Conservation (phyloP, 257 asterid genomes). For the Penstemon barbatus region DNA sequence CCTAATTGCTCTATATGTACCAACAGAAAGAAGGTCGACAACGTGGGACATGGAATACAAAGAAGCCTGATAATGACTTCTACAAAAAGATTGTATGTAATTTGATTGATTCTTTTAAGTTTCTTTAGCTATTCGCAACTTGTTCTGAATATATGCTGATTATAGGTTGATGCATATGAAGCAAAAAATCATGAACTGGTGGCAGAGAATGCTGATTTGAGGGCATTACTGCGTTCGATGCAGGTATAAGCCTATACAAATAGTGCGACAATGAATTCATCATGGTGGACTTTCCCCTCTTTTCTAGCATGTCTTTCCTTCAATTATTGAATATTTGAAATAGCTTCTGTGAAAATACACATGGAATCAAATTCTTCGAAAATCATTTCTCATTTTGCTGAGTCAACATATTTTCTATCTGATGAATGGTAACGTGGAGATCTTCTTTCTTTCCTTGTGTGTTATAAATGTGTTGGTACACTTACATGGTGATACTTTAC, state of each 20-base stretch:
- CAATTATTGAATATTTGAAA: neutral
- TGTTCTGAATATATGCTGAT: constrained; percentile 31
- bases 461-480: neutral
- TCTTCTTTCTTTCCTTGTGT: neutral
- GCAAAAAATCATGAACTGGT: constrained; percentile 89
- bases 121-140: constrained; percentile 6
- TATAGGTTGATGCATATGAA: constrained; percentile 91
- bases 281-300: neutral
- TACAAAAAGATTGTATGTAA: constrained; percentile 84
- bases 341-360: neutral
- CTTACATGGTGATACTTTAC: neutral
- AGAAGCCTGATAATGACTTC: constrained; percentile 88
- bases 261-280: neutral
- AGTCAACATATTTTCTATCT: neutral
- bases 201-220: constrained; percentile 90
- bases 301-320: constrained; percentile 7
- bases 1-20: constrained; percentile 26
- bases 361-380: neutral
- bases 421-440: neutral
- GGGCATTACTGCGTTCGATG: constrained; percentile 94
- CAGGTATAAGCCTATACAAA: constrained; percentile 51
- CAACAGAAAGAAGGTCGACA: constrained; percentile 96
- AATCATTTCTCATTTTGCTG: neutral
- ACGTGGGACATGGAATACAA: constrained; percentile 96
- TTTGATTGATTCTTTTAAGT: constrained; percentile 24